phyloP scores from a whole-genome alignment of 2,329 filamentous ascomycete species.

The Cladorrhinum sp. region DNA sequence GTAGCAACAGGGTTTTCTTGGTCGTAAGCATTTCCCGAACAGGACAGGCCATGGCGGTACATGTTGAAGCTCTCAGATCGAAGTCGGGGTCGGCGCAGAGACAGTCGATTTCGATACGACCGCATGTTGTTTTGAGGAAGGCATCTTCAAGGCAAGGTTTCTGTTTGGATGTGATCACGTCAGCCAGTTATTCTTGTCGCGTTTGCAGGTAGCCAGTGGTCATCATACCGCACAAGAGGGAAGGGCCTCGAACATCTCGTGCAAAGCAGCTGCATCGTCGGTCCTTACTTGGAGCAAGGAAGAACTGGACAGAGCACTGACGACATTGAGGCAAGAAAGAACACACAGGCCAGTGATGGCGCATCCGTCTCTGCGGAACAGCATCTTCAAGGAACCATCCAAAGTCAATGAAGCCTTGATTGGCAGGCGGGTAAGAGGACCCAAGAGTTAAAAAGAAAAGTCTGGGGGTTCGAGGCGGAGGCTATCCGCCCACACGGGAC shows the following conservation, averaged over 20 bases:
- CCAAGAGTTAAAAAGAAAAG: background rate
- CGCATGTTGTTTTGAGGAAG: background rate
- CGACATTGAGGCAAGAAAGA: constrained; percentile 6
- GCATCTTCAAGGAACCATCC: constrained; percentile 14
- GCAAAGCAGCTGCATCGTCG: background rate
- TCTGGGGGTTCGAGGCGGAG: background rate
- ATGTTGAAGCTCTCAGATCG: background rate
- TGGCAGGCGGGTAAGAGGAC: background rate
- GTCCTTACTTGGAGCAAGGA: constrained; percentile 16
- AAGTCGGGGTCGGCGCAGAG: background rate
- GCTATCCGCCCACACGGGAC: background rate
- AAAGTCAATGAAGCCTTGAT: background rate
- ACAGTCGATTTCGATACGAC: background rate
- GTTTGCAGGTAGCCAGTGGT: background rate
- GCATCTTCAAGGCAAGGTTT: constrained; percentile 12
- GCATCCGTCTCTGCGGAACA: constrained; percentile 8
- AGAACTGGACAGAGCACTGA: constrained; percentile 6
- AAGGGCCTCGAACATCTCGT: background rate
- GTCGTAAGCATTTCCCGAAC: background rate
- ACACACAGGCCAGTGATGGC: constrained; percentile 21
- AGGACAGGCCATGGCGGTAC: background rate
- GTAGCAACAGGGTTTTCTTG: background rate
- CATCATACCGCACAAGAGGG: background rate
- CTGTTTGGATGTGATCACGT: constrained; percentile 32
- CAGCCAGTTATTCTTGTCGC: constrained; percentile 32